Evolutionary conservation across 306 rosid species (phyloP).

Genomic region (Begonia loranthoides): DNA sequence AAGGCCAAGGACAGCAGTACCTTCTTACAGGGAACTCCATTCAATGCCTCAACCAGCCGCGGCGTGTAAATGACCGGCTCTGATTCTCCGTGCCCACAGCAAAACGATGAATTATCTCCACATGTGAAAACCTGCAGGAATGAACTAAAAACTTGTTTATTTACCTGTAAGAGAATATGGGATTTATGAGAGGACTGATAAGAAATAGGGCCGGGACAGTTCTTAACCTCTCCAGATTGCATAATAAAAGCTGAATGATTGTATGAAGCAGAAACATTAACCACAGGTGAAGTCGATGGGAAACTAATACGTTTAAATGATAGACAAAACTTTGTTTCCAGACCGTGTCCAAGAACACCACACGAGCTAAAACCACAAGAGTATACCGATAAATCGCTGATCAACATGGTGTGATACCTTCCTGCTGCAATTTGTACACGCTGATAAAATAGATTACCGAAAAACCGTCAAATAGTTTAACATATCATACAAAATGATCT

Average conservation of each 20-base stretch:
- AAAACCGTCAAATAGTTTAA: too few relatives aligned
- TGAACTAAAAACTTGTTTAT: background rate
- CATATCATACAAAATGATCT: too few relatives aligned
- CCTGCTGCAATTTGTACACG: constrained; percentile 90
- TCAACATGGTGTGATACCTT: constrained; percentile 67
- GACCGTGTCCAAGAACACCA: constrained; percentile 94
- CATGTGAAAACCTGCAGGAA: constrained; percentile 73
- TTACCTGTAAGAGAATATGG: background rate
- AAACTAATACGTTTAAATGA: constrained; percentile 51
- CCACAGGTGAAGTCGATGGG: constrained; percentile 44
- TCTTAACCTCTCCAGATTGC: constrained; percentile 77
- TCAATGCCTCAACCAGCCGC: constrained; percentile 74
- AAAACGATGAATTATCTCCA: constrained; percentile 82
- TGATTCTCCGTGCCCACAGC: constrained; percentile 83
- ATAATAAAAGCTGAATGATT: constrained; percentile 78
- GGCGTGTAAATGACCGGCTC: constrained; percentile 68
- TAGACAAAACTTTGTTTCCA: constrained; percentile 60
- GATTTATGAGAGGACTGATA: background rate
- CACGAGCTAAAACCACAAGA: constrained; percentile 81
- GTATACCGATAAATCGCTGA: constrained; percentile 62
- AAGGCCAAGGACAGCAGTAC: constrained; percentile 19
- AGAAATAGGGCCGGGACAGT: background rate
- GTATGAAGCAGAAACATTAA: constrained; percentile 73
- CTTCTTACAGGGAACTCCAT: constrained; percentile 75
- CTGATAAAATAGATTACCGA: constrained; percentile 8